phyloP scores from a whole-genome alignment of 2,329 filamentous ascomycete genomes.

The Ophiostoma perfectum region DNA sequence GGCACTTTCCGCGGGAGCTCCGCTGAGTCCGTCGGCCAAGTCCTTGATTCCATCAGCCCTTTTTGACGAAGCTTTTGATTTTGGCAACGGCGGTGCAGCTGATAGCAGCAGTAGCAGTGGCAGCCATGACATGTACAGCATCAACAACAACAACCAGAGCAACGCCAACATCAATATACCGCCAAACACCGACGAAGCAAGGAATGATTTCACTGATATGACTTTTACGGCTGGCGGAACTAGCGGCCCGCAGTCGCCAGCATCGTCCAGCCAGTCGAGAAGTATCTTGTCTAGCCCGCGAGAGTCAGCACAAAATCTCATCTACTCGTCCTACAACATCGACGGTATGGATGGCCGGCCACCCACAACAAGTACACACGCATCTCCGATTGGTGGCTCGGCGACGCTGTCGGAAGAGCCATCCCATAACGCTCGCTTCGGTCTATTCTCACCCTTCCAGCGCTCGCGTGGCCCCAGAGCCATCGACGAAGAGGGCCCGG shows the following conservation, averaged over 20 bases:
- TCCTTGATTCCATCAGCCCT: slow-evolving; percentile 66
- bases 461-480: slow-evolving; percentile 59
- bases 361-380: slow-evolving; percentile 35
- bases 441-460: slow-evolving; percentile 51
- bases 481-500: slow-evolving; percentile 54
- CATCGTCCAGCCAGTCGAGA: slow-evolving; percentile 52
- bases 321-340: slow-evolving; percentile 45
- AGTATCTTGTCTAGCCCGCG: slow-evolving; percentile 58
- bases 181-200: neutral
- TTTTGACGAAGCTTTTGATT: slow-evolving; percentile 39
- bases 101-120: slow-evolving; percentile 19
- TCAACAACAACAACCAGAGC: neutral
- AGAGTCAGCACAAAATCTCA: slow-evolving; percentile 54
- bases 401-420: slow-evolving; percentile 24
- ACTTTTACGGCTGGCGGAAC: neutral
- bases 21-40: slow-evolving; percentile 71
- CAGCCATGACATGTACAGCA: slow-evolving; percentile 15
- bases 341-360: slow-evolving; percentile 45
- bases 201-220: neutral
- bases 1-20: slow-evolving; percentile 57
- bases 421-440: slow-evolving; percentile 39
- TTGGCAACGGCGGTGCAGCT: slow-evolving; percentile 6
- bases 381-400: slow-evolving; percentile 37
- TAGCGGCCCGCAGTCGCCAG: slow-evolving; percentile 54
- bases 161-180: slow-evolving; percentile 10